phyloP scores from a whole-genome alignment of 208 protist genomes.

The Leishmania martiniquensis region DNA sequence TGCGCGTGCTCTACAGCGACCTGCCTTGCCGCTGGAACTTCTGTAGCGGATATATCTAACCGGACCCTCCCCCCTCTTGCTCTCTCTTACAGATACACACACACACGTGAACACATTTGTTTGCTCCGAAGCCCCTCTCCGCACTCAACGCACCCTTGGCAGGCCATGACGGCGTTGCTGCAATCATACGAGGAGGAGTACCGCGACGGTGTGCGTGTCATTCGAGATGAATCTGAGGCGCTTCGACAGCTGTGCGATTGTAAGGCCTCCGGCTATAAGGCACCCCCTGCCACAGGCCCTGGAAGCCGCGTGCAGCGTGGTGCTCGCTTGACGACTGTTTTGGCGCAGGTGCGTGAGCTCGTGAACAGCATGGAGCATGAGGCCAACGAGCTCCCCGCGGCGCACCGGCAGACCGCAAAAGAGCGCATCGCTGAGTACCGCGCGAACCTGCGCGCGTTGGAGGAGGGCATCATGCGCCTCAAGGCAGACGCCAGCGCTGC shows the following conservation, averaged over 20 bases:
- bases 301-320: constrained; percentile 58
- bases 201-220: constrained; percentile 46
- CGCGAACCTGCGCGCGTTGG: constrained; percentile 33
- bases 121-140: neutral
- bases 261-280: constrained; percentile 38
- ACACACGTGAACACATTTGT: neutral
- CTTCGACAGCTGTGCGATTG: constrained; percentile 46
- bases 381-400: constrained; percentile 54
- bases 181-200: constrained; percentile 83
- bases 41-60: too few species aligned
- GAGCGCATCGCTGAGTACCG: constrained; percentile 54
- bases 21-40: too few species aligned
- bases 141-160: neutral
- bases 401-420: constrained; percentile 43
- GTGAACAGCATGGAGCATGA: constrained; percentile 82
- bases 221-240: constrained; percentile 44
- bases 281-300: constrained; percentile 53
- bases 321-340: constrained; percentile 30
- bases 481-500: constrained; percentile 55
- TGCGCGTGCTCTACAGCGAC: too few species aligned
- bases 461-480: constrained; percentile 42
- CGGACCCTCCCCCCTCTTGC: too few species aligned
- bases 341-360: constrained; percentile 57
- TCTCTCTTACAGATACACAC: neutral
- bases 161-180: constrained; percentile 59